These are phyloP conservation scores for Magnaporthales sp. DNA, from an alignment of 2,329 filamentous ascomycete species.

Conservation along the genomic window DNA sequence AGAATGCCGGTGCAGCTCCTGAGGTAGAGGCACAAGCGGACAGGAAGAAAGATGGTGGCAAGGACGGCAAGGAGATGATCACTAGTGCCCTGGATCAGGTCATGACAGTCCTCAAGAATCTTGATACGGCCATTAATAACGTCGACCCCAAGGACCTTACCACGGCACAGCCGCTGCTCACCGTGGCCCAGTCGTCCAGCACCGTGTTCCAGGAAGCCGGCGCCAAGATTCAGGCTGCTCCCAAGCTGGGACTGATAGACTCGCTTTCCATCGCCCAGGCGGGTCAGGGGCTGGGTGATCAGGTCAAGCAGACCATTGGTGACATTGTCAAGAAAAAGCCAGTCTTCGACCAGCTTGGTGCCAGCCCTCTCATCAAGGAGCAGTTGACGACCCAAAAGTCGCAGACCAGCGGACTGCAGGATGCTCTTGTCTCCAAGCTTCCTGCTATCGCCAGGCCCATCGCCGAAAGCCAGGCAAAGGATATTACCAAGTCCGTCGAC, in stretches of 20 bases:
- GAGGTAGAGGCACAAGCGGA: background rate
- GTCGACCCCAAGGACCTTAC: background rate
- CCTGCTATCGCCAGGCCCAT: conserved; percentile 17
- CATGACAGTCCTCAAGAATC: background rate
- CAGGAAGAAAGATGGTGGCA: background rate
- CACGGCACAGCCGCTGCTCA: background rate
- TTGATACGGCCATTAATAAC: background rate
- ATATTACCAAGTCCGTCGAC: conserved; percentile 14
- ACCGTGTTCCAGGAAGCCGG: conserved; percentile 13
- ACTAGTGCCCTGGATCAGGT: background rate
- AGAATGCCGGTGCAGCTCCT: background rate
- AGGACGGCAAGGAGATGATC: background rate
- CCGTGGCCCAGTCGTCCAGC: background rate
- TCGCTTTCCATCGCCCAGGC: conserved; percentile 14
- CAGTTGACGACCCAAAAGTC: conserved; percentile 16
- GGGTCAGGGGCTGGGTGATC: conserved; percentile 12
- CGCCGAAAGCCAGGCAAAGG: conserved; percentile 15
- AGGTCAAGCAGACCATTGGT: conserved; percentile 14
- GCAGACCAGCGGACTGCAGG: conserved; percentile 21
- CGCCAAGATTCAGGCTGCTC: conserved; percentile 18
- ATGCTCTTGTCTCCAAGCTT: conserved; percentile 17
- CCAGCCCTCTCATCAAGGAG: conserved; percentile 14
- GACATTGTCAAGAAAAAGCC: conserved; percentile 17
- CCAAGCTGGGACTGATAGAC: conserved; percentile 14
- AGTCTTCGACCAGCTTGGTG: conserved; percentile 17